Evolutionary conservation across 495 filamentous ascomycete species (phyloP), one percentile per base, ranked within the genome.

Genomic region (Pyrenopolyporus hunteri): DNA sequence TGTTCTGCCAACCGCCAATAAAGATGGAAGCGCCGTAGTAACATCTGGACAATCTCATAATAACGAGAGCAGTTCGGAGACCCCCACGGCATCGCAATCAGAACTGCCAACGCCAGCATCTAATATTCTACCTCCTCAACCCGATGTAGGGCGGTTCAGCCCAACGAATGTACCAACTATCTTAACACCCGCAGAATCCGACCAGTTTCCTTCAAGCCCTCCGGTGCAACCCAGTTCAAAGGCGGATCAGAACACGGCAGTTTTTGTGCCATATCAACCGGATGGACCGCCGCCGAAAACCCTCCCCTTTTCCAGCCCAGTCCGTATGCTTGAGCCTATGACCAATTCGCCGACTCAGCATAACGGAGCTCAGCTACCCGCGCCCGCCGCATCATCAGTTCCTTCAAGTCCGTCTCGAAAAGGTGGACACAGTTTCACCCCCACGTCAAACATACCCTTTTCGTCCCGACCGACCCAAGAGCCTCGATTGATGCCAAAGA

Each of bases 251-350:
- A 17, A 42, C 37, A 13, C 19, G 6, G 57, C 60, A 4, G 43
- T 60, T 4, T 77, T 77, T 32, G 51, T 76, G 8, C 69, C 65
- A 4, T 77, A 78, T 57, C 73, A 77, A 50, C 75, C 75, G 3
- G 66, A 73, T 11, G 76, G 74, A 8, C 70, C 74, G 0, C 23
- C 54, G 8, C 57, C 72, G 7, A 49, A n/a, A 1, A 3, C 63
- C 4, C 48, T 63, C 6, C 51, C 57, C 16, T 50, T 70, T 39
- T 51, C 60, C 1, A 53, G 63, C 19, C 69, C 74, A 6, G 45
- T 78, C 45, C 71, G 72, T 39, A 74, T 76, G 63, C 57, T 76
- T 4, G 73, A 73, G 20, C 75, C 75, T 1, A 77, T 73, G 32
- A 45, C 36, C 16, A 37, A 35, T 7, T 48, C 37, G 26, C 43